These are phyloP conservation scores for Euphrasia confusa DNA, from an alignment of 257 asterid species.

Conservation along the genomic window DNA sequence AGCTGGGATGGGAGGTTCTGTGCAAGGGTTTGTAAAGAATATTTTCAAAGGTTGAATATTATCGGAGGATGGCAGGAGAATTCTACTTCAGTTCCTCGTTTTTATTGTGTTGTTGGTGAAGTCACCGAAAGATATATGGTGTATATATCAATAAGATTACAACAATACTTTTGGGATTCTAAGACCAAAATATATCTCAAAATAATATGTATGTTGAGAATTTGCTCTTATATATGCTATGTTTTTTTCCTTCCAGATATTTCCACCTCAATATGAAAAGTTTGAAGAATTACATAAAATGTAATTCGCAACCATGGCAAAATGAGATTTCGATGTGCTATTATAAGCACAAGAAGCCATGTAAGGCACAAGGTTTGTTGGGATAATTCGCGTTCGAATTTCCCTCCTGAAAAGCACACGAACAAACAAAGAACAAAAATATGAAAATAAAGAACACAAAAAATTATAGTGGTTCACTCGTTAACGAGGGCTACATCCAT, in stretches of 20 bases:
- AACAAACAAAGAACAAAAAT: no score
- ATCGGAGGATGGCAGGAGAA: slow-evolving; percentile 2
- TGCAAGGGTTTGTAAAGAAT: slow-evolving; percentile 55
- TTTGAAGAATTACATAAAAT: not conserved
- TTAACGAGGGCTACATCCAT: no score
- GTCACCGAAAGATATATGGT: not conserved
- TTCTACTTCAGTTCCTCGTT: slow-evolving; percentile 3
- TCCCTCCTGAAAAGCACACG: no score
- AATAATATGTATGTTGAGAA: no score
- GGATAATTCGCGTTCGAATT: no score
- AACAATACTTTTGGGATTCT: no score
- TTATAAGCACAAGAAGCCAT: not conserved
- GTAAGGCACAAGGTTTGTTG: no score
- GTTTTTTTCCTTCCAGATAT: not conserved
- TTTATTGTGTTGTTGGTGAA: not conserved
- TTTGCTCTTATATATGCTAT: no score
- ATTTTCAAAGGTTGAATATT: slow-evolving; percentile 42
- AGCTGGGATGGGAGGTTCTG: slow-evolving; percentile 81
- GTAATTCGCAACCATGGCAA: not conserved
- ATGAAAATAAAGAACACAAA: no score
- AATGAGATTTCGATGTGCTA: not conserved
- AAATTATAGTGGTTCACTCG: no score
- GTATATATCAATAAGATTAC: no score
- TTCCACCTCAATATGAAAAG: not conserved
- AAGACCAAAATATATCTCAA: no score